Base-by-base conservation (phyloP, 495 filamentous ascomycete genomes). In the Trichoderma orchidacearum region DNA sequence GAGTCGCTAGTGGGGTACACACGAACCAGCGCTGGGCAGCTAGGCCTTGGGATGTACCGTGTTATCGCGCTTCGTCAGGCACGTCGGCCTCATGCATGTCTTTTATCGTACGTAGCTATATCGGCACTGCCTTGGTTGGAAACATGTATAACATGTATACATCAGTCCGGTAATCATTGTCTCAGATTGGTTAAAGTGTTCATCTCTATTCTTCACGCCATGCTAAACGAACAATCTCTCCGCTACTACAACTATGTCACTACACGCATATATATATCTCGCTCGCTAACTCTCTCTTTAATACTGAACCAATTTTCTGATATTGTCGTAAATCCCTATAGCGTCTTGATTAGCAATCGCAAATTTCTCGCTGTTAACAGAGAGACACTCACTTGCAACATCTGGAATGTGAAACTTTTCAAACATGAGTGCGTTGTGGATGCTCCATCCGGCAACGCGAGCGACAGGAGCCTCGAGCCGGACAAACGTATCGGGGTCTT, bases 321-420 rank as follows among this genome's bases (percentile, higher is more conserved):
- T 75, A 17, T 65, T 72, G 62, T 79, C 76, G 54, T 80, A 81
- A 63, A 80, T 66, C 63, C 78, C 78, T 80, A 58, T 17, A 15
- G 21, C 13, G n/a, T 25, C 21, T 12, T 1, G 34, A 61, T 69
- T 66, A 74, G 61, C 55, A 25, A 15, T n/a, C 12, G 21, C 1
- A 5, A 21, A 29, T 15, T 15, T 30, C 34, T 1, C 28, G 17
- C 1, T 32, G 3, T 13, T 1, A 41, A 18, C 13, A 32, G 28
- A 23, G 11, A 0, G 12, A 23, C 28, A 85, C 91, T 85, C 74
- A 96, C 91, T 83, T 3, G 89, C 80, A 61, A 95, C 86, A 72
- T 96, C 92, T 0, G 93, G 93, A 35, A 95, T 74, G 61, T 91
- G 89, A 62, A 96, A 90, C 66, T 80, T 78, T 73, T 98, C 93